Conservation (phyloP, 2,329 filamentous ascomycete genomes). For the Herpotrichia juniperi region DNA sequence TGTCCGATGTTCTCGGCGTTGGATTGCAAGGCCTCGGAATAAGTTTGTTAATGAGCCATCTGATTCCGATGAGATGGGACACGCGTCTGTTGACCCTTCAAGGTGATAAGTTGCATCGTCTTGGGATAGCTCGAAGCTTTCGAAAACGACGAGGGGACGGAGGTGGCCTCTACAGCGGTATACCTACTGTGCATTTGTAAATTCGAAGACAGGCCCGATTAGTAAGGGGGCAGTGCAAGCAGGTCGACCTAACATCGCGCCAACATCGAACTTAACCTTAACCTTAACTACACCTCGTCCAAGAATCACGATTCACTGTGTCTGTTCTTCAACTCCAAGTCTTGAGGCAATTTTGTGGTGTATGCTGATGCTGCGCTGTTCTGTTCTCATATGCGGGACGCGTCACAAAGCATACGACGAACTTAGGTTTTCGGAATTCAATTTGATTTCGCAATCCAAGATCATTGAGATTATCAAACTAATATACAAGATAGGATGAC, state of each 20-base stretch:
- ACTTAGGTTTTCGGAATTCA: not conserved
- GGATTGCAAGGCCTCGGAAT: not conserved
- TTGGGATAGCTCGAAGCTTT: not conserved
- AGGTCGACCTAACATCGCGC: not conserved
- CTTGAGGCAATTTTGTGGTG: not conserved
- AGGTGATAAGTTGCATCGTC: not conserved
- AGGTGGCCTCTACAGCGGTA: slow-evolving; percentile 27
- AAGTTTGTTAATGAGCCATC: not conserved
- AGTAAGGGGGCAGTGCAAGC: slow-evolving; percentile 34
- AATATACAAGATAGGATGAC: slow-evolving; percentile 21
- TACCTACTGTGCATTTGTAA: slow-evolving; percentile 6
- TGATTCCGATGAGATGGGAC: not conserved
- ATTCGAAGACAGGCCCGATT: slow-evolving; percentile 22
- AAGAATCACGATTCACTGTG: not conserved
- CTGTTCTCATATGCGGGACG: not conserved
- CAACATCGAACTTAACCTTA: slow-evolving; percentile 4
- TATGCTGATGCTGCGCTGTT: not conserved
- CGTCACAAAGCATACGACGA: not conserved
- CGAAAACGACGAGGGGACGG: slow-evolving; percentile 11
- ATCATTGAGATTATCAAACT: slow-evolving; percentile 5
- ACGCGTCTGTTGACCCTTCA: not conserved
- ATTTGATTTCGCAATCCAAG: not conserved
- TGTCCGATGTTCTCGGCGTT: slow-evolving; percentile 2
- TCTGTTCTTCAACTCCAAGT: not conserved
- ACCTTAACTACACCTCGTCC: not conserved